Evolutionary conservation across 345 rosid genomes (phyloP).

Genomic region (Gossypium rotundifolium): DNA sequence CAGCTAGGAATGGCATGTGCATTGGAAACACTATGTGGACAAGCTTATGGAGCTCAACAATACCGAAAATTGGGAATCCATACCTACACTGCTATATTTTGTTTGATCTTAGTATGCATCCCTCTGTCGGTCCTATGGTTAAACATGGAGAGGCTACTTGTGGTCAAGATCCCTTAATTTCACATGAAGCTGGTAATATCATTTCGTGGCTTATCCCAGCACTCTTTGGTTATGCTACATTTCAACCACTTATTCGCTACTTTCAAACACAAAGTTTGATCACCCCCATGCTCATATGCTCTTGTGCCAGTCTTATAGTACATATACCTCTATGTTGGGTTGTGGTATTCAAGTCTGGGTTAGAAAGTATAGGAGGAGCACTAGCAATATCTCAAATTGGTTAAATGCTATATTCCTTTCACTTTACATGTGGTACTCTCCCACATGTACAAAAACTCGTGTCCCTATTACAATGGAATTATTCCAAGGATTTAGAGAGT

Average conservation of each 20-base stretch:
- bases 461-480: slow-evolving; percentile 23
- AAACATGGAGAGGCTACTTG: slow-evolving; percentile 31
- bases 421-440: slow-evolving; percentile 25
- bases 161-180: slow-evolving; percentile 42
- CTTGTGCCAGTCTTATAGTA: slow-evolving; percentile 21
- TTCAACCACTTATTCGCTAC: slow-evolving; percentile 32
- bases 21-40: slow-evolving; percentile 37
- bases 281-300: slow-evolving; percentile 27
- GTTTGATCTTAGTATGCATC: slow-evolving; percentile 25
- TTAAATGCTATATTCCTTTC: slow-evolving; percentile 27
- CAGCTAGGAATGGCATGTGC: slow-evolving; percentile 43
- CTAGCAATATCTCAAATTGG: slow-evolving; percentile 28
- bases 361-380: slow-evolving; percentile 27
- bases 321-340: slow-evolving; percentile 40
- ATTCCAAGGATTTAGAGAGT: slow-evolving; percentile 26
- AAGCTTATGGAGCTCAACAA: slow-evolving; percentile 44
- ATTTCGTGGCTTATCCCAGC: slow-evolving; percentile 9
- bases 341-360: slow-evolving; percentile 27
- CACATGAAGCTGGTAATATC: slow-evolving; percentile 23
- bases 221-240: slow-evolving; percentile 14
- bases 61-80: slow-evolving; percentile 30
- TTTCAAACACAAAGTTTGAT: slow-evolving; percentile 39
- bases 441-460: slow-evolving; percentile 28
- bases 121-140: slow-evolving; percentile 35
- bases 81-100: slow-evolving; percentile 36